These are phyloP conservation scores for Periconia sp. DNA, from an alignment of 2,329 filamentous ascomycete genomes.

Conservation along the genomic window DNA sequence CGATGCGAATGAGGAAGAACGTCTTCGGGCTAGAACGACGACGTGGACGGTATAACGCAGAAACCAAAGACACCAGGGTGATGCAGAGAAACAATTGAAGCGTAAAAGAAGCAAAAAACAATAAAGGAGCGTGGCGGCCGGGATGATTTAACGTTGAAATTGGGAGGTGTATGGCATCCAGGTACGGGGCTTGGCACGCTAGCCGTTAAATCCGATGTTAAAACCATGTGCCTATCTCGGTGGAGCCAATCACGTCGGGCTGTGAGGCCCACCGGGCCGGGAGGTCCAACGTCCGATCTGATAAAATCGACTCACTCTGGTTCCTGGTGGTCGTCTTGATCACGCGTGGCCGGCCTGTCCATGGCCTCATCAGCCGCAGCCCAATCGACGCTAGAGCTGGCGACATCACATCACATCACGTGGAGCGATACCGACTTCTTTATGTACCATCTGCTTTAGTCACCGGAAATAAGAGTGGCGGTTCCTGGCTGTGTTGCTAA, in stretches of 20 bases:
- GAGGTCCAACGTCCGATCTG: neutral
- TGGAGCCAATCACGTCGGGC: neutral
- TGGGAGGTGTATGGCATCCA: neutral
- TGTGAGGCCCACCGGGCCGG: neutral
- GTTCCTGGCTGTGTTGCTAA: no score
- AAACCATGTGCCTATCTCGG: neutral
- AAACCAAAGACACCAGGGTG: neutral
- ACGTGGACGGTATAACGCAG: neutral
- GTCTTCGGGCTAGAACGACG: neutral
- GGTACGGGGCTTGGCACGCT: neutral
- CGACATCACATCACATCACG: neutral
- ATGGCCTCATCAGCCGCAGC: neutral
- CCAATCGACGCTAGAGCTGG: neutral
- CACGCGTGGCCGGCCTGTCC: neutral
- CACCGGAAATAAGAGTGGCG: no score
- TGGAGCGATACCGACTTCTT: no score
- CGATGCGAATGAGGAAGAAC: neutral
- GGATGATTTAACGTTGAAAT: neutral
- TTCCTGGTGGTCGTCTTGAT: neutral
- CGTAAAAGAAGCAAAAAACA: neutral
- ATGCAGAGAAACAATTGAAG: neutral
- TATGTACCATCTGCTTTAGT: no score
- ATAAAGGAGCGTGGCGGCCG: neutral
- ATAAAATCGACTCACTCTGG: neutral
- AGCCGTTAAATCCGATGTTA: neutral